Percentiles rank a stretch among this genome's conserved stretches.
phyloP scores from a whole-genome alignment of 2,329 filamentous ascomycete genomes.

The Aschersonia sp. region DNA sequence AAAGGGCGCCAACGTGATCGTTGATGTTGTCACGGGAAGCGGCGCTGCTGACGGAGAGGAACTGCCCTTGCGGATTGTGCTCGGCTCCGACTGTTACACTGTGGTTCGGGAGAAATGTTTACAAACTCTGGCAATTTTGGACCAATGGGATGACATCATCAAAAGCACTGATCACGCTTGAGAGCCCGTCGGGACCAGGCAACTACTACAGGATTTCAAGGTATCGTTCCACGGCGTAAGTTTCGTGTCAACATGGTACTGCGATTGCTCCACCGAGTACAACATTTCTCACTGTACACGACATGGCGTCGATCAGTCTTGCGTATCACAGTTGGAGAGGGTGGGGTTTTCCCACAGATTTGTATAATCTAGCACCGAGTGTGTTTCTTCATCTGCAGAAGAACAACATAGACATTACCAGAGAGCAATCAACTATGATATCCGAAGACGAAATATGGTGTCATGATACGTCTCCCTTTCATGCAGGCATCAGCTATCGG shows the following conservation, averaged over 20 bases:
- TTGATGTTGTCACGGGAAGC: conserved; percentile 38
- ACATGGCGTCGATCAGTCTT: not conserved
- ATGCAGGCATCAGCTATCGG: too few relatives aligned
- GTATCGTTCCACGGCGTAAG: too few relatives aligned
- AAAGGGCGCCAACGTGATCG: conserved; percentile 35
- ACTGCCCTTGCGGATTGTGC: conserved; percentile 36
- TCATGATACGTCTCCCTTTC: too few relatives aligned
- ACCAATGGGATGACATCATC: conserved; percentile 30
- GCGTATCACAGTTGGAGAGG: not conserved
- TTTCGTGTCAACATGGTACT: too few relatives aligned
- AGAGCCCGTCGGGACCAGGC: not conserved
- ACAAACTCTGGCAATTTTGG: conserved; percentile 24
- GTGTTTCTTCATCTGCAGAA: too few relatives aligned
- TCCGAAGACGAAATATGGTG: too few relatives aligned
- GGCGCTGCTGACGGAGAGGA: conserved; percentile 31
- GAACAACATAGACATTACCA: too few relatives aligned
- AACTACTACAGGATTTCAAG: too few relatives aligned
- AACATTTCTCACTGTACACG: too few relatives aligned
- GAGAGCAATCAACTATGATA: too few relatives aligned
- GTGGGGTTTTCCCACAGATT: not conserved
- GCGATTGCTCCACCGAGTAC: too few relatives aligned
- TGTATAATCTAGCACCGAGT: too few relatives aligned
- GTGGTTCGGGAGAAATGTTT: conserved; percentile 27
- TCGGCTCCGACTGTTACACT: conserved; percentile 36
- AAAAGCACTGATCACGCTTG: conserved; percentile 11